Conservation (phyloP, 1,284 basidiomycete species). For the Polyporus tsugae region DNA sequence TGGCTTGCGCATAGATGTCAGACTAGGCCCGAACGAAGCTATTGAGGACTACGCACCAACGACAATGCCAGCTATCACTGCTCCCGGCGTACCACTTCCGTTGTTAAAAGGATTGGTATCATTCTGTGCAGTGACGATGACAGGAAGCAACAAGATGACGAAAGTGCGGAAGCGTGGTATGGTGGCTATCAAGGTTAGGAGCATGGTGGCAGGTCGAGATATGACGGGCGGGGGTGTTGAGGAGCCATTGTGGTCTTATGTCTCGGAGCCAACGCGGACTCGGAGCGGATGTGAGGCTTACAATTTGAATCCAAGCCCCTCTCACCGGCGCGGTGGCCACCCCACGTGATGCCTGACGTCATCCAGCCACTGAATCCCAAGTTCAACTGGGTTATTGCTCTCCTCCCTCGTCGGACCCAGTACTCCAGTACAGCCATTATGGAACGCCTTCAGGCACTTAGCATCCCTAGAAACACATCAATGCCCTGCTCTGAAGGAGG, state of each 20-base stretch:
- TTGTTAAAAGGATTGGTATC: conserved; percentile 13
- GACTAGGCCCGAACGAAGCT: background rate
- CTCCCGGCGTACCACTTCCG: conserved; percentile 19
- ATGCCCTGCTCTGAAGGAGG: too few species aligned
- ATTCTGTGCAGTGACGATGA: conserved; percentile 25
- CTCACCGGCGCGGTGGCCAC: background rate
- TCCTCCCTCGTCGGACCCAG: background rate
- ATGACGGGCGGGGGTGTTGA: conserved; percentile 4
- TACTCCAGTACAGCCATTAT: too few species aligned
- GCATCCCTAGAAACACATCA: too few species aligned
- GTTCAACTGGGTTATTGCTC: background rate
- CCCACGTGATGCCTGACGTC: background rate
- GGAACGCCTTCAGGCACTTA: background rate
- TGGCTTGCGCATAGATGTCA: conserved; percentile 11
- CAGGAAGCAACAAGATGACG: conserved; percentile 25
- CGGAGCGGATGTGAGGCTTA: conserved; percentile 1
- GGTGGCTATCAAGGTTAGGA: conserved; percentile 7
- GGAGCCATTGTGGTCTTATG: conserved; percentile 13
- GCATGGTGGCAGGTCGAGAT: conserved; percentile 16
- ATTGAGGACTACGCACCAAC: conserved; percentile 20
- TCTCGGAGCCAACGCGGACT: background rate
- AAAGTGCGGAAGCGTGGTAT: conserved; percentile 1
- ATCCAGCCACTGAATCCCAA: background rate
- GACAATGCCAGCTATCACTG: conserved; percentile 30
- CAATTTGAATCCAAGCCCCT: background rate